phyloP scores from a whole-genome alignment of 2,329 filamentous ascomycete genomes.

The Monosporascus sp. region DNA sequence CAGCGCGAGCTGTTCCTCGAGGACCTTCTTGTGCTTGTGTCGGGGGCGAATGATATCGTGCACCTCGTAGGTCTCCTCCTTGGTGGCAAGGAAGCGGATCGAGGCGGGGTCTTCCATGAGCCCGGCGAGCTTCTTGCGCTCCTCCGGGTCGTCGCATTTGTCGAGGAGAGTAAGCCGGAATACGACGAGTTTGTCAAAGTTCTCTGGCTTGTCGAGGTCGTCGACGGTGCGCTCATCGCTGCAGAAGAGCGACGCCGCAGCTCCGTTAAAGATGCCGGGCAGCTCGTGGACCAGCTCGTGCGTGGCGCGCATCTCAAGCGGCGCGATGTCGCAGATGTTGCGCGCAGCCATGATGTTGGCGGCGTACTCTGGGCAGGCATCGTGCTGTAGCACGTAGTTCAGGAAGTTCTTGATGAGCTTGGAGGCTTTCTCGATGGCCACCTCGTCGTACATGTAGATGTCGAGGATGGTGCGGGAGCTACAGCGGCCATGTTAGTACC shows the following conservation, averaged over 20 bases:
- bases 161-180: slow-evolving; percentile 38
- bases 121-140: slow-evolving; percentile 25
- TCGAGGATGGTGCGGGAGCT: slow-evolving; percentile 54
- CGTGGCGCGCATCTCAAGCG: slow-evolving; percentile 60
- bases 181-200: slow-evolving; percentile 37
- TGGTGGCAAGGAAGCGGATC: slow-evolving; percentile 39
- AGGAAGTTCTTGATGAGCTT: slow-evolving; percentile 79
- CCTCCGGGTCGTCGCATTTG: slow-evolving; percentile 19
- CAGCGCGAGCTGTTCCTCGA: slow-evolving; percentile 13
- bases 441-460: slow-evolving; percentile 50
- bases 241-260: slow-evolving; percentile 64
- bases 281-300: slow-evolving; percentile 46
- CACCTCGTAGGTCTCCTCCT: slow-evolving; percentile 59
- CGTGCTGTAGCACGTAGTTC: slow-evolving; percentile 78
- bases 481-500: slow-evolving; percentile 7
- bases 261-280: slow-evolving; percentile 78
- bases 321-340: slow-evolving; percentile 60
- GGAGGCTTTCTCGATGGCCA: slow-evolving; percentile 54
- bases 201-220: slow-evolving; percentile 26
- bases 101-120: slow-evolving; percentile 18
- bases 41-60: slow-evolving; percentile 38
- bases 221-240: slow-evolving; percentile 19
- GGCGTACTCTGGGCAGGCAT: slow-evolving; percentile 78
- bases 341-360: slow-evolving; percentile 63
- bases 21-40: slow-evolving; percentile 8